These are phyloP conservation scores for Fusarium nisikadoi DNA, from an alignment of 2,329 filamentous ascomycete genomes.

Conservation along the genomic window DNA sequence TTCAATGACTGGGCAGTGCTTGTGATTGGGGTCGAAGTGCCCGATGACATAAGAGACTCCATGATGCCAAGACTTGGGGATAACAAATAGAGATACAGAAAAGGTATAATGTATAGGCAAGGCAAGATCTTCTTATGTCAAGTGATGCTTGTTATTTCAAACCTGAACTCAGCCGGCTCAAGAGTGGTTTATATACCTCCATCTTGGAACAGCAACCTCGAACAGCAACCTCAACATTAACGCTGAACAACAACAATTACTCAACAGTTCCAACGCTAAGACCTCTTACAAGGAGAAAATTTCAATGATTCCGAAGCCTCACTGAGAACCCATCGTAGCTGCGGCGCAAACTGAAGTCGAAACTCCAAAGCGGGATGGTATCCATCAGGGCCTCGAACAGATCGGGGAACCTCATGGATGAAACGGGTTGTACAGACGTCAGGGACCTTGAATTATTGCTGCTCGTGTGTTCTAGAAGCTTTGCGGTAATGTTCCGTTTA, in stretches of 20 bases:
- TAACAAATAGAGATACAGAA: background rate
- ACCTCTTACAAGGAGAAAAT: background rate
- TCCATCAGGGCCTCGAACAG: background rate
- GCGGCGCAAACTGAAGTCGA: background rate
- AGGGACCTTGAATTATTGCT: background rate
- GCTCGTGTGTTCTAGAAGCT: background rate
- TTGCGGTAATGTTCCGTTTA: background rate
- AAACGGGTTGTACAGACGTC: background rate
- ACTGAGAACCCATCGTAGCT: background rate
- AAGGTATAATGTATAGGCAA: rapidly evolving
- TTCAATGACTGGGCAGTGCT: background rate
- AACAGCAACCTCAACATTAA: background rate
- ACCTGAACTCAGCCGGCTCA: background rate
- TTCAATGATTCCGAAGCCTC: too few relatives aligned
- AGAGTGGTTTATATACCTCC: background rate
- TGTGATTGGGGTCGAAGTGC: background rate
- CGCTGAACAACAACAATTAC: background rate
- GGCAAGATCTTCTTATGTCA: background rate
- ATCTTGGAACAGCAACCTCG: background rate
- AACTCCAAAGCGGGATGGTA: background rate
- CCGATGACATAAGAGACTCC: background rate
- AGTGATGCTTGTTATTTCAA: background rate
- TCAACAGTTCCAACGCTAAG: background rate
- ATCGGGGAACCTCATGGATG: background rate
- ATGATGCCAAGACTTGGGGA: background rate